Evolutionary conservation across 257 asterid species (phyloP).

Genomic region (Primulina eburnea): DNA sequence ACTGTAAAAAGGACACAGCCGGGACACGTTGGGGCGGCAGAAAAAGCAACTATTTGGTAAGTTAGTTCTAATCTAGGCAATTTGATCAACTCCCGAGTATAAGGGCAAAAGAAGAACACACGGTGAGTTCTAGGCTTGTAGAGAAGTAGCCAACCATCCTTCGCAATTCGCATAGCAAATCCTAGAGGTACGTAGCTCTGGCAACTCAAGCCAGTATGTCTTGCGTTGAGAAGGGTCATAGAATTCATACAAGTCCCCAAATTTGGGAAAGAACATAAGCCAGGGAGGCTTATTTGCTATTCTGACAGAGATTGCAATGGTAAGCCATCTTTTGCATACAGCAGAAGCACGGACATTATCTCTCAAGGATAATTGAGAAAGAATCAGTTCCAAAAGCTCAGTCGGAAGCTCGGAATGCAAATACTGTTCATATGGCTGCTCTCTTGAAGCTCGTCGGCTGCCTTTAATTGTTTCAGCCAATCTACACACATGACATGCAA

Average conservation of each 20-base stretch:
- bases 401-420: constrained; percentile 30
- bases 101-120: constrained; percentile 47
- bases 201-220: constrained; percentile 41
- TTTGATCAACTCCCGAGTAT: constrained; percentile 33
- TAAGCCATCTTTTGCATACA: constrained; percentile 48
- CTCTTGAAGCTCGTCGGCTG: constrained; percentile 3
- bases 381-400: constrained; percentile 38
- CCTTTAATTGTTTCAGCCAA: constrained; percentile 20
- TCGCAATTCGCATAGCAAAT: constrained; percentile 47
- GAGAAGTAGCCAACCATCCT: constrained; percentile 57
- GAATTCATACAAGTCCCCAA: constrained; percentile 41
- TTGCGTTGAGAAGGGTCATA: constrained; percentile 49
- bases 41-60: constrained; percentile 46
- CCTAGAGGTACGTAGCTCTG: constrained; percentile 36
- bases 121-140: constrained; percentile 34
- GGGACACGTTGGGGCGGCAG: constrained; percentile 49
- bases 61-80: constrained; percentile 38
- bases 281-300: constrained; percentile 48
- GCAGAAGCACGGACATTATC: constrained; percentile 55
- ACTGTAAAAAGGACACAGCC: constrained; percentile 43
- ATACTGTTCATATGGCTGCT: constrained; percentile 21
- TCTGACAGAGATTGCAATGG: constrained; percentile 40
- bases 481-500: constrained; percentile 25
- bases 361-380: constrained; percentile 36
- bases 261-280: constrained; percentile 48